Percentiles rank a stretch among this genome's conserved stretches.
Conservation (phyloP, 106 monocot species). For the Acorus gramineus region DNA sequence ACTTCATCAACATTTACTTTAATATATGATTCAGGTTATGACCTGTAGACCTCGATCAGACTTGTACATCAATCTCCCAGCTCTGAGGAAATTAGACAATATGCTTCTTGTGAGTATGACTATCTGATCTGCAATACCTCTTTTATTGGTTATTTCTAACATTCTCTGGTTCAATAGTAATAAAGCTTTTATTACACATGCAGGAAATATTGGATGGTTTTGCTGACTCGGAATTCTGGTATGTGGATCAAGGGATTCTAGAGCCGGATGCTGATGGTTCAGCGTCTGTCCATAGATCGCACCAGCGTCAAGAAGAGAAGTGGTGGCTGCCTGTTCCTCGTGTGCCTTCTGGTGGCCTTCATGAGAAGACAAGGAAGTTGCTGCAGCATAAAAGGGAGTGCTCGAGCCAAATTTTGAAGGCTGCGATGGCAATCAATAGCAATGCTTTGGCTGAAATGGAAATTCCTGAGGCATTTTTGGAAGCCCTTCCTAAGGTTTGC, state of each 20-base stretch:
- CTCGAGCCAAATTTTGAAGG: constrained; percentile 77
- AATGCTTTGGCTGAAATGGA: constrained; percentile 82
- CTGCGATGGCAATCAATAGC: constrained; percentile 85
- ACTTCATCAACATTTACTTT: no score
- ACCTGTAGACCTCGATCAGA: constrained; percentile 62
- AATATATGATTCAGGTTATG: constrained; percentile 54
- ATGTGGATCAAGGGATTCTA: constrained; percentile 70
- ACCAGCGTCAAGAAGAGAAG: constrained; percentile 66
- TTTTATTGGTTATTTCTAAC: not conserved
- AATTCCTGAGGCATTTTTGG: constrained; percentile 58
- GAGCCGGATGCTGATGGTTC: constrained; percentile 56
- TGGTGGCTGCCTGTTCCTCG: constrained; percentile 95
- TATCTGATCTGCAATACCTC: not conserved
- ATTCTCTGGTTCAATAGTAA: not conserved
- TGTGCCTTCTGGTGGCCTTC: constrained; percentile 67
- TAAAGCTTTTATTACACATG: not conserved
- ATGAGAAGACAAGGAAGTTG: constrained; percentile 47
- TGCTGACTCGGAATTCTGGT: constrained; percentile 70
- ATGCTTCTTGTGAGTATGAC: constrained; percentile 63
- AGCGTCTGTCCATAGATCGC: constrained; percentile 26
- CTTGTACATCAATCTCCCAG: constrained; percentile 75
- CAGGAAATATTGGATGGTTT: constrained; percentile 89
- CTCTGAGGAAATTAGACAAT: constrained; percentile 68
- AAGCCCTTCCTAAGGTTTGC: constrained; percentile 73
- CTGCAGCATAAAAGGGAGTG: constrained; percentile 71